Evolutionary conservation across 495 filamentous ascomycete species (phyloP).

Genomic region (Aspergillus homomorphus): DNA sequence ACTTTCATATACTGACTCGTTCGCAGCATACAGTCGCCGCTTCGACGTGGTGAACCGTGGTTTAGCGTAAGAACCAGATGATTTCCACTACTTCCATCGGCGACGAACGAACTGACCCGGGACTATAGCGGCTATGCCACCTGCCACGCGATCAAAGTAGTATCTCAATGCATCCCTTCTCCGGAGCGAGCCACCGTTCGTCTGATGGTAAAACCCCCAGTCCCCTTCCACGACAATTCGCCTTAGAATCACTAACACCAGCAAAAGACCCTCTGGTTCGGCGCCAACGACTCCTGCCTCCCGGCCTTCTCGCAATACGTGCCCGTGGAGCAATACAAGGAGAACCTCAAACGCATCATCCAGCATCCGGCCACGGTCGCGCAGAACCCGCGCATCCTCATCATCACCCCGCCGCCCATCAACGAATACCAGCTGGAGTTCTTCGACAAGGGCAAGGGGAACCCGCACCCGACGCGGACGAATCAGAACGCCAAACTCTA

Average conservation of each 20-base stretch:
- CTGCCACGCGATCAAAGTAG: constrained; percentile 56
- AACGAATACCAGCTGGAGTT: constrained; percentile 66
- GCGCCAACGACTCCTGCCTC: constrained; percentile 82
- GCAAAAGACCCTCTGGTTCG: constrained; percentile 71
- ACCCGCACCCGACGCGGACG: constrained; percentile 52
- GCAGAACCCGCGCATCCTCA: constrained; percentile 69
- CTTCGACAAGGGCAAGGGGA: constrained; percentile 50
- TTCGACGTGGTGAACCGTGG: constrained; percentile 70
- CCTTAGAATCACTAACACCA: constrained; percentile 8
- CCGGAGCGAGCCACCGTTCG: constrained; percentile 55
- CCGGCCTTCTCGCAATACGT: constrained; percentile 64
- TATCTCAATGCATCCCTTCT: constrained; percentile 56
- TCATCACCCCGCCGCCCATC: constrained; percentile 76
- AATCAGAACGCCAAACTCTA: constrained; percentile 65
- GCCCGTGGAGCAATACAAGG: constrained; percentile 66
- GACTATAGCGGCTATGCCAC: constrained; percentile 64
- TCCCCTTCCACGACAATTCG: background rate
- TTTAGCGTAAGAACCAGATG: constrained; percentile 44
- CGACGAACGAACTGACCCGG: background rate
- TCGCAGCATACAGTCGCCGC: constrained; percentile 56
- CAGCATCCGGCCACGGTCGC: constrained; percentile 62
- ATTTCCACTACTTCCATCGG: constrained; percentile 2
- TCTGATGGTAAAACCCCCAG: constrained; percentile 57
- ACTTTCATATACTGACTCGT: constrained; percentile 6
- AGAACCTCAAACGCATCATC: constrained; percentile 67